Evolutionary conservation across 169 alveolate genomes (phyloP).

Genomic region (Plasmodium gonderi): DNA sequence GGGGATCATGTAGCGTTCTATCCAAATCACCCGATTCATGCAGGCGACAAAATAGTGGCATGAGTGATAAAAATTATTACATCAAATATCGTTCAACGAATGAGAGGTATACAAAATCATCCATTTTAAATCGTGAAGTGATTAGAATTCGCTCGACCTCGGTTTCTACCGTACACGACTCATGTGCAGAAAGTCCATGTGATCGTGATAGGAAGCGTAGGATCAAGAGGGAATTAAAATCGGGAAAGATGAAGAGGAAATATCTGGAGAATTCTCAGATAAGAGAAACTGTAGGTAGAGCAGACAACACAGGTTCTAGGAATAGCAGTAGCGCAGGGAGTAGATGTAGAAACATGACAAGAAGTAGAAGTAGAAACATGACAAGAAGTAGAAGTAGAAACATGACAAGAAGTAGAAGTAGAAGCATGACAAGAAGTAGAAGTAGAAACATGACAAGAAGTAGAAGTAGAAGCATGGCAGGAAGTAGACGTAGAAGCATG

Average conservation of each 20-base stretch:
- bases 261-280: neutral
- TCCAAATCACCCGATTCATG: neutral
- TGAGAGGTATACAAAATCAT: neutral
- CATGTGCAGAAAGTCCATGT: neutral
- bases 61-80: neutral
- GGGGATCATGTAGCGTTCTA: neutral
- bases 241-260: no score
- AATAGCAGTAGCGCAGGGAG: no score
- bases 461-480: neutral
- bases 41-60: neutral
- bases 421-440: no score
- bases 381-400: no score
- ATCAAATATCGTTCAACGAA: neutral
- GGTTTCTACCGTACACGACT: neutral
- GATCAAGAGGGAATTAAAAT: neutral
- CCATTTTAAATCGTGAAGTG: neutral
- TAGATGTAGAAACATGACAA: no score
- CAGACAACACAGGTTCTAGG: no score
- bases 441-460: no score
- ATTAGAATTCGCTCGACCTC: neutral
- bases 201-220: neutral
- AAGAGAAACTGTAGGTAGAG: neutral
- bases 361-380: no score
- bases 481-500: neutral
- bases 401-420: no score